Evolutionary conservation across 2,329 filamentous ascomycete genomes (phyloP), one percentile per base, ranked within the genome.

Genomic region (Didymella exigua): DNA sequence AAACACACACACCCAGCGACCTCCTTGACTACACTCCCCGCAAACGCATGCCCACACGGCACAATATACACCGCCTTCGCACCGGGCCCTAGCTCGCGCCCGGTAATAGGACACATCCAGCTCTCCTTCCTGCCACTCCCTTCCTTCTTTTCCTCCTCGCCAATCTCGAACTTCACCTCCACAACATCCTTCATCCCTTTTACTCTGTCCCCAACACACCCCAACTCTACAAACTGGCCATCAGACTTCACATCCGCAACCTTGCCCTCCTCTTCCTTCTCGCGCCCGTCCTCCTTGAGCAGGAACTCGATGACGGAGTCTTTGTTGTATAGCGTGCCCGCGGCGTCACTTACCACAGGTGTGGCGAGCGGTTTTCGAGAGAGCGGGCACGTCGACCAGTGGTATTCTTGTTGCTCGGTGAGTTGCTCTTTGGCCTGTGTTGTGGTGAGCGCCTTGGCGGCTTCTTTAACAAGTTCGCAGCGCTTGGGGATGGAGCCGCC

Each of bases 401-500:
- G 85, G 76, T 98, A 92, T 56, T 86, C 84, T 70, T 95, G 88
- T 36, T 90, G 89, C 75, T 97, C 93, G 71, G 89, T 86, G 62
- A 89, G 89, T 8, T 89, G 89, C 61, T 95, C 92, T 78, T 98
- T 98, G 53, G 96, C 79, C 79, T 98, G 89, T 41, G 90, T 88
- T 24, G 91, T 84, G 29, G 90, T 96, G 19, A 89, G 90, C 46
- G 87, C 84, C 67, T 91, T 89, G 36, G 93, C 91, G 24, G 93
- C 91, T 76, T 93, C 89, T 77, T 96, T 96, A 75, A 99, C 95
- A 40, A 99, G 90, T 77, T 99, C 96, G 70, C 92, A 89, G 27
- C 96, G 90, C 60, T 89, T 98, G 5, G 95, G 95, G 65, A 99
- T 99, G 65, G 91, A 86, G 73, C 95, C 95, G 66, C 95, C 95